Evolutionary conservation across 2,329 filamentous ascomycete species (phyloP).

Genomic region (Metarhizium album): DNA sequence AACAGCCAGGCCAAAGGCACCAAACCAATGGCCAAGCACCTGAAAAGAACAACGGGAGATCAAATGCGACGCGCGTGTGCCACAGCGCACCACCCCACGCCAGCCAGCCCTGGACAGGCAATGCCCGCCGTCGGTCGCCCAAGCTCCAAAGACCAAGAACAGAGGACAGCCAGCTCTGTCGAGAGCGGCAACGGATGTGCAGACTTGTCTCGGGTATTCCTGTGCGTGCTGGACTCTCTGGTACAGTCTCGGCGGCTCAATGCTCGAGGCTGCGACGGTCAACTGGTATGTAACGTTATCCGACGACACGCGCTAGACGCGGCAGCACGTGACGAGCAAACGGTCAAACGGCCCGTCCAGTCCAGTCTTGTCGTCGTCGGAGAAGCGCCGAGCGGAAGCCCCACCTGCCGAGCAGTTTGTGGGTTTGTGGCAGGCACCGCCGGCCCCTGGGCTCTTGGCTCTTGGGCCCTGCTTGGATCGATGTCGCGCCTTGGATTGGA

Average conservation of each 20-base stretch:
- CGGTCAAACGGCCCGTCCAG: neutral
- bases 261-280: too few relatives aligned
- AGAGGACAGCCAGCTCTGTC: neutral
- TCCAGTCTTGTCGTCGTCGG: too few relatives aligned
- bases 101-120: neutral
- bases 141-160: neutral
- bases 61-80: neutral
- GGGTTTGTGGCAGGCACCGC: too few relatives aligned
- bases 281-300: too few relatives aligned
- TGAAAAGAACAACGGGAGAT: neutral
- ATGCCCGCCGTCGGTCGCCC: neutral
- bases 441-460: neutral
- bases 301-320: too few relatives aligned
- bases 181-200: neutral
- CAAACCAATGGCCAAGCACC: neutral
- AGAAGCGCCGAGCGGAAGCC: conserved; percentile 2
- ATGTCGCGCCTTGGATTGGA: too few relatives aligned
- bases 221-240: neutral
- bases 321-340: neutral
- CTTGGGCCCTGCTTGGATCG: too few relatives aligned
- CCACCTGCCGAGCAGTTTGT: conserved; percentile 3
- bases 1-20: neutral
- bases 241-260: too few relatives aligned
- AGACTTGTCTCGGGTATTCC: neutral
- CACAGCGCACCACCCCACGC: neutral